Evolutionary conservation across 306 rosid species (phyloP), one percentile per base, ranked within the genome.

Genomic region (Potentilla sterilis): DNA sequence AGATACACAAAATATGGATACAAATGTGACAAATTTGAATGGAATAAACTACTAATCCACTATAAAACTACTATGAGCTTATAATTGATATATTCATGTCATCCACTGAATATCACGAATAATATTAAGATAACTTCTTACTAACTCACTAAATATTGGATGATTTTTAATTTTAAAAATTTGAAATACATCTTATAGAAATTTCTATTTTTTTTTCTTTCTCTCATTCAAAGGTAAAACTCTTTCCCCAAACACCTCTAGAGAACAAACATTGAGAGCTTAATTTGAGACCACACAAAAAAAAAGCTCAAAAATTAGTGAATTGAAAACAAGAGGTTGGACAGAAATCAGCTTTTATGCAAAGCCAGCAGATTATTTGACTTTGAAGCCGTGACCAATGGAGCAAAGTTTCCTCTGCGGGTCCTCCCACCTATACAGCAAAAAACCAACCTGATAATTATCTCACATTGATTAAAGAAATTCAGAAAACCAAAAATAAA

Each of bases 331-430:
- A 35, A 43, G 6, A 61, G 68, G 67, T 34, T 34, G 43, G 10
- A 63, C 69, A 87, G 86, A 87, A 78, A 87, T 75, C 87, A 86
- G 90, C 92, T 89, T 90, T 91, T 85, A 41, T 76, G 72, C 16
- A 42, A 61, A 73, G 62, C 40, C 52, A 81, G 87, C 87, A 77
- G 81, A 85, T 78, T 71, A 75, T 83, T 88, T 93, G 98, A 91
- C 92, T 89, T 89, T 86, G 59, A 1, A 57, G 77, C 67, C 18
- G 12, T 65, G 72, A 79, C 87, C 62, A 57, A 80, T 66, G 79
- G 63, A 67, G 51, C 76, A 64, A 46, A 65, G 72, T 77, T 77
- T 80, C 78, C 63, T 43, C 13, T 5, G 72, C 75, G 82, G 87
- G 85, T 49, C 89, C 92, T 18, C 90, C 64, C 47, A 38, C 57